Base-by-base conservation (phyloP, 1,284 basidiomycete species). In the Cryptococcus maquisensis region DNA sequence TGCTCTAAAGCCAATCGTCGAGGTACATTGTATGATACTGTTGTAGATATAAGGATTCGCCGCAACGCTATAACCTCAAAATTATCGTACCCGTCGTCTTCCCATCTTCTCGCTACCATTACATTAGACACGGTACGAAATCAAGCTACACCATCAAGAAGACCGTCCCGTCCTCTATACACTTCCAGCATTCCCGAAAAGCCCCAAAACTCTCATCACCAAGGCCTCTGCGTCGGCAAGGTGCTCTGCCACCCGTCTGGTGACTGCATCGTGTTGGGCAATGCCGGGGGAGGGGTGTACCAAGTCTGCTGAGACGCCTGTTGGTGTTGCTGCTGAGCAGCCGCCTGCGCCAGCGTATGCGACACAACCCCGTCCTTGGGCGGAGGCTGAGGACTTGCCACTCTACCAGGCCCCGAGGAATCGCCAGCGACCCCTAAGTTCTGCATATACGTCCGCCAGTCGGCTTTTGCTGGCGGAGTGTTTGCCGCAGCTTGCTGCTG, bases 381-480 rank as follows among this genome's bases (percentile, higher is more conserved):
- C 3, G 60, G 59, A 18, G 65, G 62, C 38, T 60, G 59, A 2
- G 62, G 67, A 49, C 60, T 63, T 1, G 60, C 38, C 8, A 58
- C 46, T 28, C 57, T 23, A 20, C 36, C 51, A 39, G 52, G 43
- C 13, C 52, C 56, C 2, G 28, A 32, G 13, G 55, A 43, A 4
- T 53, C 50, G 36, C 45, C 50, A 39, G 51, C 60, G 6, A 57
- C 59, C 2, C 59, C 52, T 15, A 70, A 38, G 44, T 49, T 60
- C 18, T 59, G 50, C 61, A 74, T 67, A 51, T 73, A 74, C 21
- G 62, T 61, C 38, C 61, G 59, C 72, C 72, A 74, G 55, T 69
- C 42, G 57, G 32, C 23, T 40, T 52, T 49, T 20, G 56, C 48
- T 36, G 37, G 44, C 15, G 12, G 21, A 18, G 51, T 18, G 39